Base-by-base conservation (phyloP, 768 basidiomycete species). In the Russula brevipes region DNA sequence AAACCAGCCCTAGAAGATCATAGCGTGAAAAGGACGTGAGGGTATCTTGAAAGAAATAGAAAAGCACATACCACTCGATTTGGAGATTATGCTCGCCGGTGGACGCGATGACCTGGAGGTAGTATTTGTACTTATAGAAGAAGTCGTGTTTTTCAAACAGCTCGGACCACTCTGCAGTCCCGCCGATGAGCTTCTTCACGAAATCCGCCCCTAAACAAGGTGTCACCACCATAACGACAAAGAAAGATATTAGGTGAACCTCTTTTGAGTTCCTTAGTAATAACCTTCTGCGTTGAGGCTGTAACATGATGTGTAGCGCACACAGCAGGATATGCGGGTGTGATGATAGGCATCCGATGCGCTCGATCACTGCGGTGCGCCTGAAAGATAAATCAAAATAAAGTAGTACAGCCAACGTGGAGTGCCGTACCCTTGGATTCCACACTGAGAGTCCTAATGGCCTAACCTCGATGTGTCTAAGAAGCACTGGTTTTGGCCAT, bases 271-370 rank as follows among this genome's bases (percentile, higher is more conserved):
- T 99, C 97, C 68, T 92, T 87, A 0, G 90, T 95, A 81, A 97
- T 94, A 59, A 99, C 91, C 81, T 88, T 87, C 76, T 97, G 93
- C 5, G 96, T 98, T 9, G 94, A 97, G 49, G 85, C 84, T 55
- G 94, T 94, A 64, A 98, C 95, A 70, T 98, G 98, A 77, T 99
- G 97, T 17, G 97, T 99, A 30, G 96, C 85, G 74, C 96, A 98
- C 96, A 99, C 98, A 7, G 96, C 88, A 51, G 97, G 97, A 75
- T 98, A 99, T 11, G 97, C 95, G 3, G 97, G 97, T 2, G 97
- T 99, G 69, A 99, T 98, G 71, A 99, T 98, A 12, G 97, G 97
- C 97, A 98, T 98, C 68, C 93, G 84, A 76, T 99, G 97, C n/a
- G 91, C 83, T 61, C 91, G 82, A 74, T 98, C 94, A 63, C 85